Base-by-base conservation (phyloP, 352 stramenopile genomes). In the Aphanomyces invadans region DNA sequence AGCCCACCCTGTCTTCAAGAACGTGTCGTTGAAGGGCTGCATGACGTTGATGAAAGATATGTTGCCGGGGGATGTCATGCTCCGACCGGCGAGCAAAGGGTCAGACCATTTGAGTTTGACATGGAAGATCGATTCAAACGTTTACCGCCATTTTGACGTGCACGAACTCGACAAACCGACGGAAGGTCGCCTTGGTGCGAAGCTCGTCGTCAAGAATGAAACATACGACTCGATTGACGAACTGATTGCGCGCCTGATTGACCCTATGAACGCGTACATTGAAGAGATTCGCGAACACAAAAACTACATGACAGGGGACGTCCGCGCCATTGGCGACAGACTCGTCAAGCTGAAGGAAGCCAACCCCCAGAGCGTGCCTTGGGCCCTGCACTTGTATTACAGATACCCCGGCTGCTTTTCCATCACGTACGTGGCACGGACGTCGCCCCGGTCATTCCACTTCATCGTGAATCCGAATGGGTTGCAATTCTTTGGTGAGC, bases 321-420 rank as follows among this genome's bases (percentile, higher is more conserved):
- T 87, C 12, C 85, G 93, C 64, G 85, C 81, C 49, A 81, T 95
- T 9, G 79, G 90, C 59, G 86, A 93, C 70, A 84, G 92, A 51
- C 53, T 95, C 56, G 91, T 93, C 72, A 90, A 91, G 69, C 81
- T 93, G 71, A 95, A 95, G 73, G 92, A 93, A 48, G 86, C 82
- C 42, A 80, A 92, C 57, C 84, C 86, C 23, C 83, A 80, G 32
- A 75, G 81, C 57, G 92, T 95, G 53, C 86, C 86, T 31, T 95
- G 93, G 71, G 80, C 83, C 19, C 66, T 95, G 19, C 86, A 95
- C 69, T 32, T 92, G 69, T 95, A 93, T 68, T 87, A 62, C 64
- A 90, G 90, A 68, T 95, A 92, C 54, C 86, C 86, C 0, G 86
- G 86, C 4, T 95, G 86, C 71, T 95, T 95, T 61, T 95, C 86